These are phyloP conservation scores for Gracilaria caudata DNA, from an alignment of 23 red algal genomes.

Conservation along the genomic window DNA sequence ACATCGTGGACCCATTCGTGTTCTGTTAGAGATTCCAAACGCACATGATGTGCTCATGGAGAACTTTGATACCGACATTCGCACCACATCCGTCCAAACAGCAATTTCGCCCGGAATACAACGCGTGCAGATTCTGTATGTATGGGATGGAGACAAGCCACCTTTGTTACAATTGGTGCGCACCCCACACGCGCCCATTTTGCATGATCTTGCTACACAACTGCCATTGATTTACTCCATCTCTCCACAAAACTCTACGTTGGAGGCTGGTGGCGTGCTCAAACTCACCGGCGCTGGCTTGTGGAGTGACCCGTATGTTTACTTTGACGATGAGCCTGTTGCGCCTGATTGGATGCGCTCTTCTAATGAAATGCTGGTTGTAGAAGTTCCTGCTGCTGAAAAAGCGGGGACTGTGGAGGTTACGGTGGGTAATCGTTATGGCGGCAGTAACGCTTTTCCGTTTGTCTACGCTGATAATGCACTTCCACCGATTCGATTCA, in stretches of 20 bases:
- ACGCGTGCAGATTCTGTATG: slow-evolving; percentile 31
- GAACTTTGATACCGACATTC: slow-evolving; percentile 11
- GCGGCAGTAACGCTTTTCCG: slow-evolving; percentile 51
- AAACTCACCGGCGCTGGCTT: slow-evolving; percentile 43
- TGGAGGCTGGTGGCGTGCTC: slow-evolving; percentile 50
- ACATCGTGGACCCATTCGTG: slow-evolving; percentile 36
- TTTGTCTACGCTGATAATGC: slow-evolving; percentile 46
- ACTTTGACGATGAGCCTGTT: slow-evolving; percentile 31
- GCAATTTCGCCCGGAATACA: slow-evolving; percentile 17
- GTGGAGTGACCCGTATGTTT: slow-evolving; percentile 49
- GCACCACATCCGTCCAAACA: slow-evolving; percentile 13
- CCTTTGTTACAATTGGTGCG: slow-evolving; percentile 22
- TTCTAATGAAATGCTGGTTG: slow-evolving; percentile 37
- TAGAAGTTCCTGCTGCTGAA: slow-evolving; percentile 33
- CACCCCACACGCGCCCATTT: slow-evolving; percentile 8
- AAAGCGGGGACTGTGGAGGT: slow-evolving; percentile 43
- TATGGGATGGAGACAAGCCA: neutral
- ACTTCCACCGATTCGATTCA: slow-evolving; percentile 38
- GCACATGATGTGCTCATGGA: slow-evolving; percentile 54
- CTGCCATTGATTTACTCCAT: slow-evolving; percentile 45
- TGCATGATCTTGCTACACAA: slow-evolving; percentile 53
- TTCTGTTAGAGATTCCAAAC: slow-evolving; percentile 31
- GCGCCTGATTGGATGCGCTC: slow-evolving; percentile 29
- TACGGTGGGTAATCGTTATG: slow-evolving; percentile 32
- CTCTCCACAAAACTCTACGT: slow-evolving; percentile 37